These are phyloP conservation scores for Bipolaris sorokiniana DNA, from an alignment of 2,329 filamentous ascomycete species.

Conservation along the genomic window DNA sequence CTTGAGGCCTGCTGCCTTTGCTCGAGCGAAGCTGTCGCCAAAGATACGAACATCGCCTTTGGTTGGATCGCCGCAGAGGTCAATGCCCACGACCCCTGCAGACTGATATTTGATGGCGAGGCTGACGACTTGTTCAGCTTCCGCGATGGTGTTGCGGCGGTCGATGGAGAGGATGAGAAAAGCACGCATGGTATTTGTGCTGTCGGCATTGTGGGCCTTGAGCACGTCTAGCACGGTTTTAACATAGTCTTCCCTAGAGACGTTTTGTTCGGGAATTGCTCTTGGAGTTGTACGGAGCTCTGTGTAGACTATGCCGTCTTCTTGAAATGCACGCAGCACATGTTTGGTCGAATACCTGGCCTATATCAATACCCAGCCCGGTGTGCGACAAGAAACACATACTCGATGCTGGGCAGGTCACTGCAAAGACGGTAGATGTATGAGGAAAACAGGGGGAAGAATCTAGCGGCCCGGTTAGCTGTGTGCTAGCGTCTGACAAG, in stretches of 20 bases:
- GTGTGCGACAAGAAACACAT: conserved; percentile 60
- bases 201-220: conserved; percentile 54
- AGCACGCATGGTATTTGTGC: conserved; percentile 58
- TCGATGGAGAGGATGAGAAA: conserved; percentile 78
- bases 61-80: conserved; percentile 78
- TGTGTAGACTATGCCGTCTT: conserved; percentile 76
- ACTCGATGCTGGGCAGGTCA: conserved; percentile 64
- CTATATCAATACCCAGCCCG: conserved; percentile 17
- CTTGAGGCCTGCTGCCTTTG: conserved; percentile 62
- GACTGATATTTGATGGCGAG: conserved; percentile 64
- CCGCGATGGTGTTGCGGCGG: conserved; percentile 63
- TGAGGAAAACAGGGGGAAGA: conserved; percentile 78
- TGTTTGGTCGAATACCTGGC: conserved; percentile 64
- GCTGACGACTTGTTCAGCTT: conserved; percentile 68
- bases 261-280: conserved; percentile 58
- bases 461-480: conserved; percentile 53
- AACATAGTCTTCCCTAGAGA: conserved; percentile 71
- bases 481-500: neutral
- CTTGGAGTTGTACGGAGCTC: conserved; percentile 83
- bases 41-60: conserved; percentile 67
- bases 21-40: conserved; percentile 63
- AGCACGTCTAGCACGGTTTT: conserved; percentile 70
- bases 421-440: conserved; percentile 80
- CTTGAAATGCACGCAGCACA: conserved; percentile 64
- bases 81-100: conserved; percentile 71